A percentile compares a stretch with the other conserved stretches of the same genome.
Conservation (phyloP, 345 rosid genomes). For the Eutrema heterophyllum region DNA sequence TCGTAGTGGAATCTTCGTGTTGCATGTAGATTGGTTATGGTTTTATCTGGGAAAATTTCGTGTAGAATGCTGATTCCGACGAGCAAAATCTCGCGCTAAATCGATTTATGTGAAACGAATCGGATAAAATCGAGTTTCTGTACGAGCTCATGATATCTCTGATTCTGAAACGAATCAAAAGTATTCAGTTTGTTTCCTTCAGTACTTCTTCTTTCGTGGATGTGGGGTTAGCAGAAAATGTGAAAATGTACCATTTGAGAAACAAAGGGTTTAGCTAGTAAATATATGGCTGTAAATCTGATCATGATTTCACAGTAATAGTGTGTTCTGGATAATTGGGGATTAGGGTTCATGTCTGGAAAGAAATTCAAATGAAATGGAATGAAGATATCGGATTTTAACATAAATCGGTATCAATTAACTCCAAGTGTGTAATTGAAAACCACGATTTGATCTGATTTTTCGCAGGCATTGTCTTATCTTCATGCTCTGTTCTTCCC, state of each 20-base stretch:
- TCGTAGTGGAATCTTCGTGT: neutral
- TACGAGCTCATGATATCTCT: neutral
- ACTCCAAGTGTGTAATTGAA: neutral
- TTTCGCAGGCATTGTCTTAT: conserved; percentile 35
- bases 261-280: neutral
- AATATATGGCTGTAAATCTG: neutral
- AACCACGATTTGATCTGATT: neutral
- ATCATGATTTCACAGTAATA: neutral
- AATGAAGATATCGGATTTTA: neutral
- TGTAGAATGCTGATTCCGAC: neutral
- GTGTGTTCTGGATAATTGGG: neutral
- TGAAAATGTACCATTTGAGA: neutral
- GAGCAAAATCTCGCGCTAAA: neutral
- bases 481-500: conserved; percentile 37
- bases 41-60: neutral
- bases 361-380: neutral
- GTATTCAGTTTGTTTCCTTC: neutral
- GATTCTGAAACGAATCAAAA: no score
- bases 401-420: neutral
- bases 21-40: conserved; percentile 15
- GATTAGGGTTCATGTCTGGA: conserved; percentile 19
- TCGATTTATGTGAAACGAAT: neutral
- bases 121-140: neutral
- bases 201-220: neutral
- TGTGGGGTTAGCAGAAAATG: neutral